These are phyloP conservation scores for Brettanomyces custersianus DNA, from an alignment of 805 yeast species.

Conservation along the genomic window DNA sequence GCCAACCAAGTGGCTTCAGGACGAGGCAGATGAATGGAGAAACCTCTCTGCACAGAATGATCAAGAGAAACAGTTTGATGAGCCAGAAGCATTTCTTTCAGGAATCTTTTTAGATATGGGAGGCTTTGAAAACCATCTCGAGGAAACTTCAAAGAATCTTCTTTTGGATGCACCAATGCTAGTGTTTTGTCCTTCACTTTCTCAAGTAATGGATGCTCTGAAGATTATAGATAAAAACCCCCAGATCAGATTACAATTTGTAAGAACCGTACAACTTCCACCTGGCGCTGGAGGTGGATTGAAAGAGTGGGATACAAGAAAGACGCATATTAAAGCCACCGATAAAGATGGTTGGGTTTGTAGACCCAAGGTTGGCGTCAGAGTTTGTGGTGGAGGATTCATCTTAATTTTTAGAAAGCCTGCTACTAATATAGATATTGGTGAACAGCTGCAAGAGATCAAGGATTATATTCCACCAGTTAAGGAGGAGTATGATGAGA, in stretches of 20 bases:
- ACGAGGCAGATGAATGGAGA: constrained; percentile 18
- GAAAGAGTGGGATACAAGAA: constrained; percentile 42
- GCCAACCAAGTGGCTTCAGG: constrained; percentile 32
- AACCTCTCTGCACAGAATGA: constrained; percentile 8
- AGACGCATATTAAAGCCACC: constrained; percentile 29
- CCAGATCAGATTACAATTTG: constrained; percentile 27
- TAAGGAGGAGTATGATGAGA: neutral
- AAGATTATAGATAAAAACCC: constrained; percentile 22
- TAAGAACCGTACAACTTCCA: constrained; percentile 31
- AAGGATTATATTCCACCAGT: constrained; percentile 1
- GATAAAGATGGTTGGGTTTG: constrained; percentile 35
- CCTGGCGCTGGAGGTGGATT: constrained; percentile 45
- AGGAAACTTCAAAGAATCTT: constrained; percentile 24
- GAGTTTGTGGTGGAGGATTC: constrained; percentile 44
- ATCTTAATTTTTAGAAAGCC: constrained; percentile 33
- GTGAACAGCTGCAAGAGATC: constrained; percentile 4
- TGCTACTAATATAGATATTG: constrained; percentile 6
- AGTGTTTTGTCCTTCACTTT: constrained; percentile 39
- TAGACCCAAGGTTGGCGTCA: constrained; percentile 40
- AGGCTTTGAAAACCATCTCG: constrained; percentile 28
- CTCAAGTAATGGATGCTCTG: constrained; percentile 36
- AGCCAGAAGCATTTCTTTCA: constrained; percentile 25
- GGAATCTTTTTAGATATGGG: constrained; percentile 44
- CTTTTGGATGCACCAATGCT: constrained; percentile 34
- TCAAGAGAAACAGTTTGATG: constrained; percentile 11